Evolutionary conservation across 495 filamentous ascomycete genomes (phyloP), one percentile per base, ranked within the genome.

Genomic region (Articulospora tetracladia): DNA sequence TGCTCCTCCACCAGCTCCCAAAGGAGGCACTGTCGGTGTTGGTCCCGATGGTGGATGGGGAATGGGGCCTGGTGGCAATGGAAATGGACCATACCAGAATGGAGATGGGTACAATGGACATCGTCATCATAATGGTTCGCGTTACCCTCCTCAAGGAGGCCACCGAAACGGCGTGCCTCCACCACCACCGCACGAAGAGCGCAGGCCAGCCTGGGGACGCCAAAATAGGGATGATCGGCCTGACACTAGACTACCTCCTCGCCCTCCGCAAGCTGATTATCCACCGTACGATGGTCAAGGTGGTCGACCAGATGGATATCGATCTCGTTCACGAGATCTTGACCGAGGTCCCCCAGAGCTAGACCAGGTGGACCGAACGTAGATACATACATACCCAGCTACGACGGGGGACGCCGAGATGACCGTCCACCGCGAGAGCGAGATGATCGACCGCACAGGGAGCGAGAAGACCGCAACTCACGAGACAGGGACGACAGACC

Each of bases 1-100:
- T 13, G 84, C 83, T 17, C 78, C 91, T 49, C 93, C 94, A 24
- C 94, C 94, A 19, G 93, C 92, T 20, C 95, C 94, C 13, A 90
- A 92, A 63, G 92, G 91, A 22, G 91, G 89, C 15, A 91, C 88
- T 12, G 90, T 95, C 20, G 93, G 94, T 17, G 84, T 86, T 64
- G 86, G 88, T 19, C 82, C 84, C 28, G 83, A 84, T 65, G 82
- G 83, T 53, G 74, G 64, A 55, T 76, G 76, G 50, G 80, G 78
- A 15, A 75, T 76, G 19, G 75, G 75, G 57, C 70, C 74, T 15
- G 72, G 72, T 19, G 80, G 78, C 57, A 71, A 76, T 63, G 80
- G 79, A 59, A 72, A 76, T 64, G 72, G 69, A 25, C 32, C 28
- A 1, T 32, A 36, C n/a, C 28, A 36, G 41, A 82, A 80, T 61